These are phyloP conservation scores for Scutellaria baicalensis DNA, from an alignment of 257 asterid genomes.

Conservation along the genomic window DNA sequence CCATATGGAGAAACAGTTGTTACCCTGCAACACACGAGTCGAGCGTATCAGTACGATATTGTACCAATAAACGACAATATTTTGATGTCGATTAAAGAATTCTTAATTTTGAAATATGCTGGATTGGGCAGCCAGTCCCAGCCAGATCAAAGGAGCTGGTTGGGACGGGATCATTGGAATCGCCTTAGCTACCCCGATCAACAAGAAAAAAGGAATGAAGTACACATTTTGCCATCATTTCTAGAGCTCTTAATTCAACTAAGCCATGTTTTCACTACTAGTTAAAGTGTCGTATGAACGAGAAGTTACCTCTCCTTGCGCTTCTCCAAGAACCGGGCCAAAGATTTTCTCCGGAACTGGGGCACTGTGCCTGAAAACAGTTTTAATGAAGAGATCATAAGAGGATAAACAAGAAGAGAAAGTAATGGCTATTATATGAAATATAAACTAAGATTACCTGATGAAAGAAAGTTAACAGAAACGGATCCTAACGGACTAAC, in stretches of 20 bases:
- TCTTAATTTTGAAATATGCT: neutral
- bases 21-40: constrained; percentile 30
- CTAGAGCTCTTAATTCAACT: neutral
- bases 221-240: no score
- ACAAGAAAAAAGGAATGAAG: no score
- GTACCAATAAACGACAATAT: no score
- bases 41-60: neutral
- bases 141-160: no score
- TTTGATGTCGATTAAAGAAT: no score
- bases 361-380: constrained; percentile 59
- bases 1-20: constrained; percentile 46
- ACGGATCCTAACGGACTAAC: constrained; percentile 29
- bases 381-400: neutral
- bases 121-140: no score
- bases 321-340: constrained; percentile 90
- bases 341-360: constrained; percentile 78
- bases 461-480: constrained; percentile 30
- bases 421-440: neutral
- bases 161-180: no score
- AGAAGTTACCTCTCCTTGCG: constrained; percentile 77
- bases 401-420: neutral
- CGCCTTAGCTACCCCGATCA: no score
- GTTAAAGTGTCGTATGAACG: neutral
- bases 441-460: constrained; percentile 29
- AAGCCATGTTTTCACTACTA: neutral